Conservation (phyloP, 345 rosid species). For the Mallotus nudiflorus region DNA sequence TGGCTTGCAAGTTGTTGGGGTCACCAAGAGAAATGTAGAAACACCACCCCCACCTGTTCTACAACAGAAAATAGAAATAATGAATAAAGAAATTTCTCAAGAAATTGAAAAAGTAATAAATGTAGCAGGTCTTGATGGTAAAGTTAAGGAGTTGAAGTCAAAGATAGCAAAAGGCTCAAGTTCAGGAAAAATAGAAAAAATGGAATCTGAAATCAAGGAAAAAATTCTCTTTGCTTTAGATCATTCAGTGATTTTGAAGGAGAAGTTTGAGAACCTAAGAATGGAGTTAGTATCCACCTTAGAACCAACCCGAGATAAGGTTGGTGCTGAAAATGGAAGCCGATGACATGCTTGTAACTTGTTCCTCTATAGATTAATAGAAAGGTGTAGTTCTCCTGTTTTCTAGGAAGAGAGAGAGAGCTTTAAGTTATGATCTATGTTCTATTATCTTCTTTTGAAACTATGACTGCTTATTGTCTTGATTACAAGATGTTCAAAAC, state of each 20-base stretch:
- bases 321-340: slow-evolving; percentile 36
- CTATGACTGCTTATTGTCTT: too few species aligned
- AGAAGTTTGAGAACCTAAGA: slow-evolving; percentile 37
- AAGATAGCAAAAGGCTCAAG: slow-evolving; percentile 29
- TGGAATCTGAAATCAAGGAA: slow-evolving; percentile 36
- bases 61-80: slow-evolving; percentile 21
- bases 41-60: slow-evolving; percentile 12
- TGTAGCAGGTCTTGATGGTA: slow-evolving; percentile 25
- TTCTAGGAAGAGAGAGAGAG: too few species aligned
- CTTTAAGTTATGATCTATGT: too few species aligned
- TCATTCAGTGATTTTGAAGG: slow-evolving; percentile 24
- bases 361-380: too few species aligned
- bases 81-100: slow-evolving; percentile 31
- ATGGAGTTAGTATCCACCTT: slow-evolving; percentile 21
- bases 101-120: slow-evolving; percentile 36
- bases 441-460: too few species aligned
- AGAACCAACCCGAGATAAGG: slow-evolving; percentile 16
- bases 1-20: slow-evolving; percentile 36
- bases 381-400: too few species aligned
- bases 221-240: slow-evolving; percentile 34
- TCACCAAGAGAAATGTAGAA: slow-evolving; percentile 26
- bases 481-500: too few species aligned
- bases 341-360: slow-evolving; percentile 12
- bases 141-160: slow-evolving; percentile 38
- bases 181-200: slow-evolving; percentile 23